Percentiles rank a stretch among this genome's conserved stretches.
These are phyloP conservation scores for Daldinia vernicosa DNA, from an alignment of 495 filamentous ascomycete species.

Conservation along the genomic window DNA sequence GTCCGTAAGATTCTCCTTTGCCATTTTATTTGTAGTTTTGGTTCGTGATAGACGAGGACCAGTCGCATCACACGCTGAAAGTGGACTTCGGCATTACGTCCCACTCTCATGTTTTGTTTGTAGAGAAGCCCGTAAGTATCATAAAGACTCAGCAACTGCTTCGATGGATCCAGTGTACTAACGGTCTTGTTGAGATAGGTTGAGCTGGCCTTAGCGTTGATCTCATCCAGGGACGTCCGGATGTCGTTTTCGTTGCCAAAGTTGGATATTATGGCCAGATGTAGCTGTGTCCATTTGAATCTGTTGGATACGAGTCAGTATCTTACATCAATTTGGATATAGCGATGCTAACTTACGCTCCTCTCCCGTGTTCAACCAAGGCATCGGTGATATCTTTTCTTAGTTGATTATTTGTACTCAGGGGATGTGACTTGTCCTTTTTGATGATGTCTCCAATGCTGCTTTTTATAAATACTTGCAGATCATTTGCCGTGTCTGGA, in stretches of 20 bases:
- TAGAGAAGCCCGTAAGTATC: background rate
- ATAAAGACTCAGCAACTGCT: background rate
- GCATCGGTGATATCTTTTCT: background rate
- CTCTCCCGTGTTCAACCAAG: background rate
- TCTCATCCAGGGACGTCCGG: background rate
- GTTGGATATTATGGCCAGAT: background rate
- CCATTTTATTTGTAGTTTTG: too few relatives aligned
- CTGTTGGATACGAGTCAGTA: background rate
- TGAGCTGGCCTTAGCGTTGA: background rate
- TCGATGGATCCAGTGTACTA: background rate
- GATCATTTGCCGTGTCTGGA: background rate
- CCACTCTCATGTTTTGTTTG: background rate
- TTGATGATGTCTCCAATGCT: background rate
- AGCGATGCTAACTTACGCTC: background rate
- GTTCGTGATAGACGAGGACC: background rate
- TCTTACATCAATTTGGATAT: background rate
- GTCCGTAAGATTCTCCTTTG: too few relatives aligned
- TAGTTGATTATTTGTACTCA: background rate
- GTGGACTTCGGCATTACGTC: background rate
- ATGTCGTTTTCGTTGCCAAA: background rate
- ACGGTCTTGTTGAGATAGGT: background rate
- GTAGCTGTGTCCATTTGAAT: background rate
- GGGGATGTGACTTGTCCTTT: background rate
- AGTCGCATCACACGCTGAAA: background rate
- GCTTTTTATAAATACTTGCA: background rate